Conservation (phyloP, 495 filamentous ascomycete species). For the Talaromyces trachyspermus region DNA sequence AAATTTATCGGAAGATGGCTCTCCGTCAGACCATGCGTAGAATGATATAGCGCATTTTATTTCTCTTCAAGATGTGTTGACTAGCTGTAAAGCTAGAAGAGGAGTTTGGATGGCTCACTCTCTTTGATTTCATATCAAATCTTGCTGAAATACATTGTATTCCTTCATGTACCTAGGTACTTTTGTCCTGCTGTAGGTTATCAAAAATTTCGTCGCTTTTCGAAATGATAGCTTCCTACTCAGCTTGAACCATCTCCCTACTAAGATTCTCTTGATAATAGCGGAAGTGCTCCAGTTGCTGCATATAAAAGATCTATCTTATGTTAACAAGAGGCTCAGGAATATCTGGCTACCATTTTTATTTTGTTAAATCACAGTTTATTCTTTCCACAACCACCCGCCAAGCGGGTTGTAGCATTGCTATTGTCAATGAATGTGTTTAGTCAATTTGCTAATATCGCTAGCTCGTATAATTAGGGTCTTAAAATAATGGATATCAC, state of each 20-base stretch:
- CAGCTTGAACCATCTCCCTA: neutral
- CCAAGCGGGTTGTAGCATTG: too few species aligned
- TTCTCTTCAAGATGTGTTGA: neutral
- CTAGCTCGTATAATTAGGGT: too few species aligned
- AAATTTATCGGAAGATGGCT: slow-evolving; percentile 17
- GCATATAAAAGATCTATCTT: neutral
- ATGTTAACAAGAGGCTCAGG: neutral
- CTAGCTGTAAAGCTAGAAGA: neutral
- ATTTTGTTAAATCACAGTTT: neutral
- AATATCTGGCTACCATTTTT: neutral
- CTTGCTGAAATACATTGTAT: too few species aligned
- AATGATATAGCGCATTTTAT: neutral
- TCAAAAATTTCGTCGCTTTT: too few species aligned
- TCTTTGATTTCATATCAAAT: neutral
- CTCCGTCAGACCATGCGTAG: neutral
- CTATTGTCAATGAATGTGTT: too few species aligned
- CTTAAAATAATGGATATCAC: too few species aligned
- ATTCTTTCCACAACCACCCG: too few species aligned
- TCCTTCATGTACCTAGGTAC: too few species aligned
- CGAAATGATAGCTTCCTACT: too few species aligned
- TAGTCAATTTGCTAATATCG: too few species aligned
- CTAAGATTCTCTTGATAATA: neutral
- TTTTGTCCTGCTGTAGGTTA: too few species aligned
- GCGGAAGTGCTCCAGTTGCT: neutral
- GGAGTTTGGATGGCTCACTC: neutral